Evolutionary conservation across 2,329 filamentous ascomycete species (phyloP), one percentile per base, ranked within the genome.

Genomic region (Fusarium albidum): DNA sequence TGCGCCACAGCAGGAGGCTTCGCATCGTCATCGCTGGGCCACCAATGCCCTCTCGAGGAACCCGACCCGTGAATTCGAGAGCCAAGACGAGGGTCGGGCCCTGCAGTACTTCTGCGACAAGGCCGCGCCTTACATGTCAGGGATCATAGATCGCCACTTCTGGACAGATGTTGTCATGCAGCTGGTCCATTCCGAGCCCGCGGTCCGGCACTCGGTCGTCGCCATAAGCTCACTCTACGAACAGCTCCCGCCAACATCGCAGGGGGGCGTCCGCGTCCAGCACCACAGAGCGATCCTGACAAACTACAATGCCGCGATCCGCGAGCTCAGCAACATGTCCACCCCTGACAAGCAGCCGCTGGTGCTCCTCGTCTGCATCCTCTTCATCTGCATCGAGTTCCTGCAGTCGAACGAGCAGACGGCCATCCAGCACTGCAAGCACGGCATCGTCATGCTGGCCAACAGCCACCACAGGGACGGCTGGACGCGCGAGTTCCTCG

Each of bases 381-480:
- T 56, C 0, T 56, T 55, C 12, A 37, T 56, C 9, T 49, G 50
- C 8, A 40, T 55, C 7, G 53, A 56, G 17, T 28, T 49, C 21
- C 6, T 49, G 10, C 46, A 35, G 9, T 42, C 37, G 21, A 34
- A 42, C 25, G 38, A 25, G 6, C 18, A 49, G 14, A 21, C 18
- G 6, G 46, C 46, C 11, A 33, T 49, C 8, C 31, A 18, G 28
- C 46, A 49, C 9, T 49, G 46, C 37, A 49, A 49, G n/a, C 46
- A 49, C 26, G 46, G 46, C 21, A 34, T 49, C 5, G 15, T 29
- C 9, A 27, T 49, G 37, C 37, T 49, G 11, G 25, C 29, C 8
- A 17, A 49, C 11, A 42, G 46, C 13, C 15, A 32, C 25, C 11
- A 13, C 6, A 37, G 31, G 15, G 34, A 49, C 21, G 13, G 10